Conservation (phyloP, 2,329 filamentous ascomycete genomes). For the Blastomyces emzantsi region DNA sequence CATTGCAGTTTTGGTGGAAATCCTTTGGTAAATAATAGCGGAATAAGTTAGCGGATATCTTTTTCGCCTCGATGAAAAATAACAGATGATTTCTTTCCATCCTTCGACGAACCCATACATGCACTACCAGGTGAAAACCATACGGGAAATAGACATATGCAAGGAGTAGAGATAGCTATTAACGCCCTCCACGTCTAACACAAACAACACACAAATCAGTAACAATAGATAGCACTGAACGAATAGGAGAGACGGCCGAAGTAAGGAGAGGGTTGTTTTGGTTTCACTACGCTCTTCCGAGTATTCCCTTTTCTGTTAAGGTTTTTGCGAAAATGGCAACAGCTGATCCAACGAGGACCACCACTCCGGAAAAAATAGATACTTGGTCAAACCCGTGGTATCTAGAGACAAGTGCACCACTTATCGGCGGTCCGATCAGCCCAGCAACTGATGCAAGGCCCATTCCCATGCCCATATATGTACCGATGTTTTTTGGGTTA, state of each 20-base stretch:
- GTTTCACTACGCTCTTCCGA: background rate
- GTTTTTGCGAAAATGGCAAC: background rate
- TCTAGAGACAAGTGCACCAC: constrained; percentile 11
- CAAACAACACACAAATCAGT: background rate
- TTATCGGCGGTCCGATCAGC: constrained; percentile 14
- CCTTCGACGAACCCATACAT: background rate
- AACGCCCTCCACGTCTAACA: background rate
- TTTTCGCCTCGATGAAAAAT: background rate
- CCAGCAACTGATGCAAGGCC: constrained; percentile 7
- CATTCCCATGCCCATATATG: constrained; percentile 43
- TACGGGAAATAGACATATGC: background rate
- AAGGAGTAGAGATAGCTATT: background rate
- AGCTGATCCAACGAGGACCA: constrained; percentile 1
- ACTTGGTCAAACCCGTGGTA: constrained; percentile 17
- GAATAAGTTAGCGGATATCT: background rate
- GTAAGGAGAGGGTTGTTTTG: background rate
- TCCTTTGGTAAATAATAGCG: background rate
- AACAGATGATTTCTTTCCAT: background rate
- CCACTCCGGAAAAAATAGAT: background rate
- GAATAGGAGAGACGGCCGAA: background rate
- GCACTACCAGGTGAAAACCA: background rate
- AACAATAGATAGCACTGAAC: background rate
- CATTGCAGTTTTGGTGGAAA: background rate
- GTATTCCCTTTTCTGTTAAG: background rate
- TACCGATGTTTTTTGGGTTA: constrained; percentile 47